A percentile compares a stretch with the other conserved stretches of the same genome.
Conservation (phyloP, 2,329 filamentous ascomycete genomes). For the Pestalotiopsis sp. region DNA sequence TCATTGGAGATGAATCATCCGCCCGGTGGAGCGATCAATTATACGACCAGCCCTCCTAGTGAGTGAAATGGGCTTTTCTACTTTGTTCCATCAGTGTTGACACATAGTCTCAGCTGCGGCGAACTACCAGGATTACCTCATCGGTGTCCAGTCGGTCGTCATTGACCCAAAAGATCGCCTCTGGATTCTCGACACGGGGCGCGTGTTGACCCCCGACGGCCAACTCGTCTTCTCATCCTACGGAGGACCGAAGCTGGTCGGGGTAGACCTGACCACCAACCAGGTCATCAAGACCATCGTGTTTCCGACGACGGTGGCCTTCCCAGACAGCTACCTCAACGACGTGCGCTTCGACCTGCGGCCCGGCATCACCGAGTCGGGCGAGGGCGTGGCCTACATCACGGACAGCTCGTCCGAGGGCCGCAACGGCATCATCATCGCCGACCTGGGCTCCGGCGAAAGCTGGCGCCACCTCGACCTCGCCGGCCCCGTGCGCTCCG, state of each 20-base stretch:
- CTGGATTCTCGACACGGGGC: conserved; percentile 56
- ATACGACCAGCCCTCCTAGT: conserved; percentile 4
- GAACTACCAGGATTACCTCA: conserved; percentile 50
- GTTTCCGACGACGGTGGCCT: conserved; percentile 37
- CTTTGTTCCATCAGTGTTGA: neutral
- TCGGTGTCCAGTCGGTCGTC: conserved; percentile 54
- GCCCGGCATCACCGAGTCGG: conserved; percentile 38
- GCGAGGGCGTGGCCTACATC: conserved; percentile 53
- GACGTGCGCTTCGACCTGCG: conserved; percentile 57
- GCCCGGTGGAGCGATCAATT: conserved; percentile 20
- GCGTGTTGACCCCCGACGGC: conserved; percentile 37
- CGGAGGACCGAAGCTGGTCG: conserved; percentile 54
- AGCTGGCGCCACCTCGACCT: conserved; percentile 52
- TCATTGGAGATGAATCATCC: conserved; percentile 44
- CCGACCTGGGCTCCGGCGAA: conserved; percentile 50
- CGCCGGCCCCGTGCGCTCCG: conserved; percentile 39
- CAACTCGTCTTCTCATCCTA: conserved; percentile 44
- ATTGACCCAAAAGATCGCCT: conserved; percentile 51
- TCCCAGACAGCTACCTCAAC: conserved; percentile 52
- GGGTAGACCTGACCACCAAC: conserved; percentile 47
- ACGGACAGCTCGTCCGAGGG: conserved; percentile 52
- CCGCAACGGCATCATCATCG: conserved; percentile 50
- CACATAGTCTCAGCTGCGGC: conserved; percentile 31
- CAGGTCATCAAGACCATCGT: conserved; percentile 49
- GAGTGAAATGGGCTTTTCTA: neutral